Evolutionary conservation across 2,329 filamentous ascomycete genomes (phyloP).

Genomic region (Sclerotinia minor): DNA sequence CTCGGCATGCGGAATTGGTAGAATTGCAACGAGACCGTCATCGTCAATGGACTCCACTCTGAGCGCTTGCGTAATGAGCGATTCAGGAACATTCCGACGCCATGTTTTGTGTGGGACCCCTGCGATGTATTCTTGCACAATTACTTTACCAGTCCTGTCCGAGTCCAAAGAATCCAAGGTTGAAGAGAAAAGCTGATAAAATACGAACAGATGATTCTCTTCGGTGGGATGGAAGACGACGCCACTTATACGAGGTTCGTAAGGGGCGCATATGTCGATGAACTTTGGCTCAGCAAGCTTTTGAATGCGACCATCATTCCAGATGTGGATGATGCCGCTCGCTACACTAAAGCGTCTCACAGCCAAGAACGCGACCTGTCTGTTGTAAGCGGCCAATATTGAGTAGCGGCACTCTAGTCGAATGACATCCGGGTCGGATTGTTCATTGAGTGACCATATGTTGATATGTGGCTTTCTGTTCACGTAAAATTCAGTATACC

Average conservation of each 20-base stretch:
- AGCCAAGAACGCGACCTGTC: neutral
- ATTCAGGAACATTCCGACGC: neutral
- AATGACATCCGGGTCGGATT: slow-evolving; percentile 6
- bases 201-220: slow-evolving; percentile 10
- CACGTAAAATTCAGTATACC: neutral
- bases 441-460: slow-evolving; percentile 15
- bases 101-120: neutral
- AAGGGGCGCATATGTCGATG: too few species aligned
- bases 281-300: neutral
- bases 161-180: neutral
- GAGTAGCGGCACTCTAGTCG: neutral
- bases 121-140: neutral
- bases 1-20: neutral
- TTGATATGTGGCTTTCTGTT: slow-evolving; percentile 17
- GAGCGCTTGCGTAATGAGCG: neutral
- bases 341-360: neutral
- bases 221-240: slow-evolving; percentile 17
- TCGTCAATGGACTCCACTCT: neutral
- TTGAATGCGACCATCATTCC: neutral
- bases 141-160: neutral
- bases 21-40: slow-evolving; percentile 3
- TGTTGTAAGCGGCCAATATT: neutral
- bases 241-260: neutral
- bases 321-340: neutral
- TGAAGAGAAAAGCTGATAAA: neutral